These are phyloP conservation scores for Cystofilobasidium capitatum DNA, from an alignment of 768 basidiomycete species.

Conservation along the genomic window DNA sequence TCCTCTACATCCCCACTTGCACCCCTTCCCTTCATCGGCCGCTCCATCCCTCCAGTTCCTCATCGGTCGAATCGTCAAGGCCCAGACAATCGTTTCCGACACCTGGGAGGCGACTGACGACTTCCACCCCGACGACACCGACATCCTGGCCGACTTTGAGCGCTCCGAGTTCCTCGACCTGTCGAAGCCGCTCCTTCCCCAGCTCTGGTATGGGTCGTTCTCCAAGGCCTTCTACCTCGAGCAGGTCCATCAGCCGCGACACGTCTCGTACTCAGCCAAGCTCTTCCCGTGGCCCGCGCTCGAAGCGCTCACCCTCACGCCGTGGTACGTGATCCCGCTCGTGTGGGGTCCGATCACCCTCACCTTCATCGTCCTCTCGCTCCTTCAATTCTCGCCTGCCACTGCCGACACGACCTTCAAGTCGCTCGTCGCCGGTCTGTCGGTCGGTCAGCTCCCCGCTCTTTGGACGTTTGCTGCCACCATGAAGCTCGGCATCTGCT, in stretches of 20 bases:
- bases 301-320: constrained; percentile 75
- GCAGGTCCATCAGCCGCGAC: constrained; percentile 94
- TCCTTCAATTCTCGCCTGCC: constrained; percentile 49
- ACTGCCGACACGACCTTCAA: constrained; percentile 38
- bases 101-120: constrained; percentile 33
- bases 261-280: constrained; percentile 69
- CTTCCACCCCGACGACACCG: constrained; percentile 72
- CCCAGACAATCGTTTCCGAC: constrained; percentile 65
- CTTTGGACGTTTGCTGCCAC: constrained; percentile 43
- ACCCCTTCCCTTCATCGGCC: too few relatives aligned
- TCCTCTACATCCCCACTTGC: too few relatives aligned
- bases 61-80: constrained; percentile 70
- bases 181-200: constrained; percentile 66
- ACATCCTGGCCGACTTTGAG: constrained; percentile 67
- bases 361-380: constrained; percentile 72
- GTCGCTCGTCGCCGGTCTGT: constrained; percentile 30
- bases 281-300: constrained; percentile 61
- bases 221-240: constrained; percentile 90
- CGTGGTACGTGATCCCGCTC: constrained; percentile 87
- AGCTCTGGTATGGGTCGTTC: constrained; percentile 81
- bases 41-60: constrained; percentile 43
- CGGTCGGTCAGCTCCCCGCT: constrained; percentile 27
- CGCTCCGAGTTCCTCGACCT: constrained; percentile 89
- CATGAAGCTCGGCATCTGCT: constrained; percentile 54
- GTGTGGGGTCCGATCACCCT: constrained; percentile 80